Conservation (phyloP, 1,284 basidiomycete genomes). For the Fistulinella cinereoalba region DNA sequence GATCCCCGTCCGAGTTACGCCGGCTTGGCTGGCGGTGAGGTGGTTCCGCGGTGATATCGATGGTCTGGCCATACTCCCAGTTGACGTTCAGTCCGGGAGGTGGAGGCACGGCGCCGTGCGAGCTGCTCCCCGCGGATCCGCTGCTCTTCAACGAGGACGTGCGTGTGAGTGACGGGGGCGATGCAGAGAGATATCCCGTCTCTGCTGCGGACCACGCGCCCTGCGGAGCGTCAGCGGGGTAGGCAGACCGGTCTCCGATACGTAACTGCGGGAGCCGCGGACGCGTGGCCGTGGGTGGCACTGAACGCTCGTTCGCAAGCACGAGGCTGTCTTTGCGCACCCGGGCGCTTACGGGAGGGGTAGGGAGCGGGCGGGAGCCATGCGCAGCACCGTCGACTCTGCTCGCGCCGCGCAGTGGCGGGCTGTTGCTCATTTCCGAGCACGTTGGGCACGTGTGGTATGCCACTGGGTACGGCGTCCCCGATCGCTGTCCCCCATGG, state of each 20-base stretch:
- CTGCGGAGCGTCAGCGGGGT: conserved; percentile 23
- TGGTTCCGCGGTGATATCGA: conserved; percentile 26
- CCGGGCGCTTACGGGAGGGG: conserved; percentile 30
- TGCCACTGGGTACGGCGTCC: conserved; percentile 19
- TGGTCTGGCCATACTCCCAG: conserved; percentile 32
- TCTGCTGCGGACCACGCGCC: conserved; percentile 23
- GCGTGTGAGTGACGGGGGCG: conserved; percentile 26
- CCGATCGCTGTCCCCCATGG: conserved; percentile 24
- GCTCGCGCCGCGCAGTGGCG: conserved; percentile 21
- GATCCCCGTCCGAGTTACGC: conserved; percentile 49
- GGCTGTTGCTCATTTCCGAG: conserved; percentile 32
- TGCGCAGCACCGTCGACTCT: conserved; percentile 25
- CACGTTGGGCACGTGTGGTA: conserved; percentile 35
- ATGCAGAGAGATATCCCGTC: conserved; percentile 22
- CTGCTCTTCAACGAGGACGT: conserved; percentile 29
- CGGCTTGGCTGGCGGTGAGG: conserved; percentile 29
- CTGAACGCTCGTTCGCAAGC: conserved; percentile 33
- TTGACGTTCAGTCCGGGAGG: conserved; percentile 25
- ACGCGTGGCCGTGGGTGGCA: conserved; percentile 18
- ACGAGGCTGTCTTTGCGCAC: conserved; percentile 38
- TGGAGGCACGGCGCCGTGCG: conserved; percentile 26
- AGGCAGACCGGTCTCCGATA: conserved; percentile 27
- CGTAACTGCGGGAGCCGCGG: conserved; percentile 32
- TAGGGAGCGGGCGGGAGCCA: conserved; percentile 31
- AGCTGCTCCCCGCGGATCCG: conserved; percentile 29